phyloP scores from a whole-genome alignment of 768 basidiomycete genomes.

The Tulasnella sp. region DNA sequence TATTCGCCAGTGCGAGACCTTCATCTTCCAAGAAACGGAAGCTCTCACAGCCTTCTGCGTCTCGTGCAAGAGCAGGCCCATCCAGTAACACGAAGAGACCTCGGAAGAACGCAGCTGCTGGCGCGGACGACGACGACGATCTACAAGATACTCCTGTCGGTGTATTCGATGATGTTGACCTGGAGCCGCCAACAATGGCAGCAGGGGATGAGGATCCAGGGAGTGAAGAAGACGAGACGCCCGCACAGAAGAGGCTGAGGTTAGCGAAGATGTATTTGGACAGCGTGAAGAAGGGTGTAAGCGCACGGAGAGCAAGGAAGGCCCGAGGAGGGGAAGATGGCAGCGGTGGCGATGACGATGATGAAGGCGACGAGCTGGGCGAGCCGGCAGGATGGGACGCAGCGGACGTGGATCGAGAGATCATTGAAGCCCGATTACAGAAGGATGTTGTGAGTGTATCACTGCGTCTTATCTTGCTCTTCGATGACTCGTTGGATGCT shows the following conservation, averaged over 20 bases:
- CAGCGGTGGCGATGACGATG: neutral
- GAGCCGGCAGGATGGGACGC: slow-evolving; percentile 64
- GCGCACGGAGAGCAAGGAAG: slow-evolving; percentile 26
- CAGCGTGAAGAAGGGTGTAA: slow-evolving; percentile 63
- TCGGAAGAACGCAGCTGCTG: neutral
- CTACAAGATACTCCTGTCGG: neutral
- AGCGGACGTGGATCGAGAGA: slow-evolving; percentile 86
- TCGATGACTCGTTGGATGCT: too few relatives aligned
- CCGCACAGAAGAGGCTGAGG: slow-evolving; percentile 83
- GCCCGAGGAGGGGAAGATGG: too few relatives aligned
- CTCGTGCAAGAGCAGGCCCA: too few relatives aligned
- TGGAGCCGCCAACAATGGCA: slow-evolving; percentile 44
- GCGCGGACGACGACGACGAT: slow-evolving; percentile 5
- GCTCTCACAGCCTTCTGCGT: too few relatives aligned
- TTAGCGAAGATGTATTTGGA: slow-evolving; percentile 86
- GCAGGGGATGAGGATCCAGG: slow-evolving; percentile 52
- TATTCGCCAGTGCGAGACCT: too few relatives aligned
- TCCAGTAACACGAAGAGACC: too few relatives aligned
- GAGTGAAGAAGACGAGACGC: slow-evolving; percentile 81
- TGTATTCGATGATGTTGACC: slow-evolving; percentile 59
- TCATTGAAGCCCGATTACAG: slow-evolving; percentile 81
- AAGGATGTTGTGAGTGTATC: slow-evolving; percentile 58
- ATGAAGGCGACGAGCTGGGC: slow-evolving; percentile 28
- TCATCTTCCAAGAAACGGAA: too few relatives aligned
- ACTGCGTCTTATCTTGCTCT: too few relatives aligned